A percentile compares a stretch with the other conserved stretches of the same genome.
These are phyloP conservation scores for carrot (Daucus carota) DNA, from an alignment of 129 eudicot species.

Conservation along the genomic window DNA sequence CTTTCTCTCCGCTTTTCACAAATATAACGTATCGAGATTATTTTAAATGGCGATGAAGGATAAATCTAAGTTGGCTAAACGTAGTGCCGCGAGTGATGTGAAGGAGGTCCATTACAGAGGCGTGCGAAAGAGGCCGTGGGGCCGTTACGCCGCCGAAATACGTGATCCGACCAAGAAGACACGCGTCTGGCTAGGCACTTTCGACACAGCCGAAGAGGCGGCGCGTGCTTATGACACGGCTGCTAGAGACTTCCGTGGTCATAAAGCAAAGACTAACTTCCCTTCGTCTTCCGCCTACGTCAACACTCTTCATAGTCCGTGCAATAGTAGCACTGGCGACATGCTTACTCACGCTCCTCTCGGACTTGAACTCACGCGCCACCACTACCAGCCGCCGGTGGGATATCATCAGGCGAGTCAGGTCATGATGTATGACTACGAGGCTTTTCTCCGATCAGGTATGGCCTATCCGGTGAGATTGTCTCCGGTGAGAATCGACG, in stretches of 20 bases:
- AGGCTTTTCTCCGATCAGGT: not conserved
- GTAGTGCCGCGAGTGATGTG: not conserved
- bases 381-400: not conserved
- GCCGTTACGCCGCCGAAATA: conserved; percentile 1
- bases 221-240: conserved; percentile 4
- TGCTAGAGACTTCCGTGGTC: not conserved
- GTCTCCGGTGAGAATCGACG: not conserved
- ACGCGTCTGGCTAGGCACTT: conserved; percentile 9
- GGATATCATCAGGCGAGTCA: not conserved
- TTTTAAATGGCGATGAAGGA: not conserved
- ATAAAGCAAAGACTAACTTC: not conserved
- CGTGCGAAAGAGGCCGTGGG: conserved; percentile 4
- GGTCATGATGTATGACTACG: not conserved
- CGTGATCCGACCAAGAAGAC: not conserved
- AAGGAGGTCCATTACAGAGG: not conserved
- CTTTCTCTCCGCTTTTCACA: too few species aligned
- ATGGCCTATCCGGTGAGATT: not conserved
- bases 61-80: not conserved
- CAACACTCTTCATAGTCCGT: not conserved
- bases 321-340: not conserved
- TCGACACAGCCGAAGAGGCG: not conserved
- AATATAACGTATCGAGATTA: not conserved
- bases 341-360: not conserved
- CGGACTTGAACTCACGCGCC: not conserved
- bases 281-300: not conserved